Percentiles rank a stretch among this genome's conserved stretches.
These are phyloP conservation scores for Aureococcus anophagefferens DNA, from an alignment of 108 stramenopile species.

Conservation along the genomic window DNA sequence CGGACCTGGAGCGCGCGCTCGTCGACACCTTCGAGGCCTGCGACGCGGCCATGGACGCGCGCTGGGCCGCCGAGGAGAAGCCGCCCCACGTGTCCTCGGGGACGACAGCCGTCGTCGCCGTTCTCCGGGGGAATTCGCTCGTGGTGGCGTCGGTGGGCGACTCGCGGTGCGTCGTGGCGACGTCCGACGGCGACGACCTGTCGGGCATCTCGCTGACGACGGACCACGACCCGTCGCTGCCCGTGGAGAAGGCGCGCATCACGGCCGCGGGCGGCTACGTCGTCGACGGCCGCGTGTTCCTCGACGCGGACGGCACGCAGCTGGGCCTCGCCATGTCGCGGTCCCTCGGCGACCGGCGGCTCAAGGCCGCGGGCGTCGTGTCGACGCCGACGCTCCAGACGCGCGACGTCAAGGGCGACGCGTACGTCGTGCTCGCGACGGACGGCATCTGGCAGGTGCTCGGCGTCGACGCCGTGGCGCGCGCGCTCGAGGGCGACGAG, in stretches of 20 bases:
- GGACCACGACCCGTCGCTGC: constrained; percentile 33
- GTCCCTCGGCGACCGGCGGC: constrained; percentile 41
- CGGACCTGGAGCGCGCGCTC: neutral
- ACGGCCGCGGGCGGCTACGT: constrained; percentile 31
- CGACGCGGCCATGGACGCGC: constrained; percentile 18
- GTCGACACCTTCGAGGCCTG: constrained; percentile 1
- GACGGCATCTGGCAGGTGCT: constrained; percentile 52
- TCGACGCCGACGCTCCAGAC: constrained; percentile 5
- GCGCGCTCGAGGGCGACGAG: too few species aligned
- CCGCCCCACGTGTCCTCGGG: constrained; percentile 86
- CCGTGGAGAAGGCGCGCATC: constrained; percentile 39
- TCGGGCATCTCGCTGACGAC: constrained; percentile 40
- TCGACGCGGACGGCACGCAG: constrained; percentile 37
- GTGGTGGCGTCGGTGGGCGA: constrained; percentile 62
- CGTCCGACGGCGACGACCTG: neutral
- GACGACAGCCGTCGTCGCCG: constrained; percentile 78
- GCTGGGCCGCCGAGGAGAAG: too few species aligned
- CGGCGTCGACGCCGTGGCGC: too few species aligned
- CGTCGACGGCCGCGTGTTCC: constrained; percentile 30
- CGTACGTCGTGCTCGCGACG: constrained; percentile 38
- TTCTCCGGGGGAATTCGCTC: constrained; percentile 62
- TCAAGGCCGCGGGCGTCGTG: constrained; percentile 39
- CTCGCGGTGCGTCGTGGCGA: constrained; percentile 36
- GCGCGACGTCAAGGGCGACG: constrained; percentile 28
- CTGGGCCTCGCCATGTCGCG: constrained; percentile 46